Conservation (phyloP, 179 eudicot genomes). For the Camellia oleifera region DNA sequence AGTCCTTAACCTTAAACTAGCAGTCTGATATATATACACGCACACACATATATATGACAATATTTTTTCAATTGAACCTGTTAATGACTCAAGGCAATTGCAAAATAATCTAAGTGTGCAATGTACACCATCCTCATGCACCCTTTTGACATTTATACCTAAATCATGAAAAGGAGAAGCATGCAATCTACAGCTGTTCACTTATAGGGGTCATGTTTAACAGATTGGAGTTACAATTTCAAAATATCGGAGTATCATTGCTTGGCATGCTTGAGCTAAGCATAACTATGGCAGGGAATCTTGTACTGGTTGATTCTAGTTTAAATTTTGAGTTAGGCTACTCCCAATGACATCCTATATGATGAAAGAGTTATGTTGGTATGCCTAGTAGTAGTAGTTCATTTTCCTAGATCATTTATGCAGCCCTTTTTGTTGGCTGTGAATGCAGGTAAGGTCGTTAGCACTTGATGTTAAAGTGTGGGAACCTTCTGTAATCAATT, state of each 20-base stretch:
- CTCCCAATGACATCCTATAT: not conserved
- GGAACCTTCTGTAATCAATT: slow-evolving; percentile 82
- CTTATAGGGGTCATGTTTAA: not conserved
- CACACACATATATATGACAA: not conserved
- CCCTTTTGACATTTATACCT: not conserved
- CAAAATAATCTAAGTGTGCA: not conserved
- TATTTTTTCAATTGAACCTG: not conserved
- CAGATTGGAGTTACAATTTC: not conserved
- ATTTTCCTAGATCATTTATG: slow-evolving; percentile 6
- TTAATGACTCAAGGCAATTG: slow-evolving; percentile 3
- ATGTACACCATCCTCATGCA: not conserved
- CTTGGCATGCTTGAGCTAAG: not conserved
- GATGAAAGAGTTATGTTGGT: not conserved
- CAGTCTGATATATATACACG: not conserved
- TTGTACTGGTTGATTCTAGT: not conserved
- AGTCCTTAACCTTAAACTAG: not conserved
- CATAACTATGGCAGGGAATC: not conserved
- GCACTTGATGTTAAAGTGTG: slow-evolving; percentile 87
- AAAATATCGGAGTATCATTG: not conserved
- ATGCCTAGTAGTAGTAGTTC: not conserved
- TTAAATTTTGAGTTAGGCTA: not conserved
- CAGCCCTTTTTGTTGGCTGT: not conserved
- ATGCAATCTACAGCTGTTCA: not conserved
- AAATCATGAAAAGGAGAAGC: not conserved
- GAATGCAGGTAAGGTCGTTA: slow-evolving; percentile 75